These are phyloP conservation scores for Caulochytrium protostelioides DNA, from an alignment of 371 early-diverging fungal genomes.

Conservation along the genomic window DNA sequence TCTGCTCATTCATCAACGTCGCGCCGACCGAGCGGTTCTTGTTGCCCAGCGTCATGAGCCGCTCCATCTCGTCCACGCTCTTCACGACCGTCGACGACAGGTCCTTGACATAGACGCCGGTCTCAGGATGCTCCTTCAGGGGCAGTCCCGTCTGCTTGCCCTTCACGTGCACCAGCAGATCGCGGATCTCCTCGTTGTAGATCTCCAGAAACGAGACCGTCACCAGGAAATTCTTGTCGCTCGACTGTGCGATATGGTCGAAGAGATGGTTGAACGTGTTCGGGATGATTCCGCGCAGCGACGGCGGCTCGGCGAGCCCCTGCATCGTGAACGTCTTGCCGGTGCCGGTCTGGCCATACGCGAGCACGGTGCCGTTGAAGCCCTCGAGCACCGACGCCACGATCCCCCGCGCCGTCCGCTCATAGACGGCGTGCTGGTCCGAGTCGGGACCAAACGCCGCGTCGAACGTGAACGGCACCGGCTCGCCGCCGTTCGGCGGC, in stretches of 20 bases:
- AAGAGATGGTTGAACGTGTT: conserved; percentile 65
- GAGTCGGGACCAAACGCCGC: conserved; percentile 17
- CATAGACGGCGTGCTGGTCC: conserved; percentile 24
- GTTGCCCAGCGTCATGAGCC: conserved; percentile 28
- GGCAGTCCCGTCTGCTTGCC: conserved; percentile 13
- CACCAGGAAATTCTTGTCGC: conserved; percentile 19
- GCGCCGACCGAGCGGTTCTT: conserved; percentile 34
- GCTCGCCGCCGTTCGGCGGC: conserved; percentile 15
- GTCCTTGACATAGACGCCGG: conserved; percentile 36
- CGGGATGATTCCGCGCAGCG: conserved; percentile 70
- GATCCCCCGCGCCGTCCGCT: conserved; percentile 22
- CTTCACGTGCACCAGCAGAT: conserved; percentile 41
- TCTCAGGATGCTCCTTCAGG: conserved; percentile 26
- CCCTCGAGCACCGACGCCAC: conserved; percentile 30
- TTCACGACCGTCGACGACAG: conserved; percentile 23
- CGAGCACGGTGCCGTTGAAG: conserved; percentile 38
- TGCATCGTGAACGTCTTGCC: conserved; percentile 38
- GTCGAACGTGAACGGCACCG: conserved; percentile 29
- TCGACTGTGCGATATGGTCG: conserved; percentile 18
- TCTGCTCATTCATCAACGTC: conserved; percentile 37
- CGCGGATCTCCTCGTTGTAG: conserved; percentile 94
- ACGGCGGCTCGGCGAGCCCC: conserved; percentile 19
- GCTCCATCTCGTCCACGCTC: conserved; percentile 30
- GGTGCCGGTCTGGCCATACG: conserved; percentile 33
- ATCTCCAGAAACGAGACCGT: conserved; percentile 60